phyloP scores from a whole-genome alignment of 2,329 filamentous ascomycete species.

The Akanthomyces lecanii region DNA sequence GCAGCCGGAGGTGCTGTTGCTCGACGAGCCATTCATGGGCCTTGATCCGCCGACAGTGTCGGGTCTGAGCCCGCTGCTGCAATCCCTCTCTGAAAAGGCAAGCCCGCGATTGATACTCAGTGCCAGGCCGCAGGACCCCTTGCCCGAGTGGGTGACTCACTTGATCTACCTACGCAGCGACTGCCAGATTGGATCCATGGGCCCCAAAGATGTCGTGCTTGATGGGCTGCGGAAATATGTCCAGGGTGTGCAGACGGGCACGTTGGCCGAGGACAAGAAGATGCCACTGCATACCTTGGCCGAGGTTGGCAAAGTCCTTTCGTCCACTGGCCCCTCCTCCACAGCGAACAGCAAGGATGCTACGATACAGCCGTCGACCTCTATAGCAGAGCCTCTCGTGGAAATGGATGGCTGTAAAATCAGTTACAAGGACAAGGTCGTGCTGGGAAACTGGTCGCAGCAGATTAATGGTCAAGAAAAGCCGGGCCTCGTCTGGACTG shows the following conservation, averaged over 20 bases:
- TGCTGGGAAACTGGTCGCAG: conserved; percentile 76
- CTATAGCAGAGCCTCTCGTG: conserved; percentile 64
- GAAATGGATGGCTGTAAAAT: conserved; percentile 85
- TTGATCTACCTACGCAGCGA: conserved; percentile 66
- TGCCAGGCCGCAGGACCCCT: conserved; percentile 75
- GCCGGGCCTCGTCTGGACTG: conserved; percentile 74
- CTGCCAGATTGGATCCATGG: conserved; percentile 62
- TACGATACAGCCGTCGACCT: conserved; percentile 21
- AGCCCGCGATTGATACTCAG: conserved; percentile 72
- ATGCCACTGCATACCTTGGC: conserved; percentile 45
- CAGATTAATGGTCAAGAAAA: conserved; percentile 42
- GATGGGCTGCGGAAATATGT: conserved; percentile 47
- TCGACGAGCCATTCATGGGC: conserved; percentile 96
- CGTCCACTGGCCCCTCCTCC: conserved; percentile 19
- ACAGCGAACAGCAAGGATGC: conserved; percentile 10
- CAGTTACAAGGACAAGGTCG: conserved; percentile 70
- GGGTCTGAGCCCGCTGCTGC: conserved; percentile 66
- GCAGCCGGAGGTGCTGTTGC: conserved; percentile 72
- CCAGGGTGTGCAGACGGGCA: conserved; percentile 42
- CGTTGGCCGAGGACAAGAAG: conserved; percentile 41
- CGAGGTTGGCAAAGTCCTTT: conserved; percentile 46
- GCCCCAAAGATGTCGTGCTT: conserved; percentile 60
- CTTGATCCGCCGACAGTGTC: conserved; percentile 79
- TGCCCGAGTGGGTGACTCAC: conserved; percentile 90
- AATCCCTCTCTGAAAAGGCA: conserved; percentile 60